Evolutionary conservation across 352 stramenopile genomes (phyloP).

Genomic region (Globisporangium spinosum): DNA sequence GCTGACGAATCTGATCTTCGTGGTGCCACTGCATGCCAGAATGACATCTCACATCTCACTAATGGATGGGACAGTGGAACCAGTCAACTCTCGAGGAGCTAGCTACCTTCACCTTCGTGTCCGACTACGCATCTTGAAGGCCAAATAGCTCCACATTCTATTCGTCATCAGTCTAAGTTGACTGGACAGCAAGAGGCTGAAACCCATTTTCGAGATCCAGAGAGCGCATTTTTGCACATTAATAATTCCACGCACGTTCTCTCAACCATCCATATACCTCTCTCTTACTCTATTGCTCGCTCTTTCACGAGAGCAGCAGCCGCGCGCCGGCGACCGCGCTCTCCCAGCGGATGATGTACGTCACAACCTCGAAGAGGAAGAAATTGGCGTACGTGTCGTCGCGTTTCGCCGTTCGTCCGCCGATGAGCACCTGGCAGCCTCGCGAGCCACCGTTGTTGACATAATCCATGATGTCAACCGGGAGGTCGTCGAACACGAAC

Average conservation of each 20-base stretch:
- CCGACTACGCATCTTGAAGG: too few relatives aligned
- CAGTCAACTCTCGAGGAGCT: not conserved
- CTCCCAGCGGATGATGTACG: constrained; percentile 47
- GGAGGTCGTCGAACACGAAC: constrained; percentile 26
- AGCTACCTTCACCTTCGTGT: not conserved
- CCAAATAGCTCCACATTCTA: too few relatives aligned
- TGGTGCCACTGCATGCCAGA: too few relatives aligned
- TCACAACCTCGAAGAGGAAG: constrained; percentile 49
- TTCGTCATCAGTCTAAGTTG: too few relatives aligned
- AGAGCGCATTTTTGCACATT: not conserved
- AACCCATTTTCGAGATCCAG: too few relatives aligned
- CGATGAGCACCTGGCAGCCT: constrained; percentile 19
- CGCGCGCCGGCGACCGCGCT: constrained; percentile 33
- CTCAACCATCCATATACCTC: not conserved
- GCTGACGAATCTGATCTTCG: too few relatives aligned
- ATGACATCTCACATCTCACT: too few relatives aligned
- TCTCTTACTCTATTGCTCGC: not conserved
- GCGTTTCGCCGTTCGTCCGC: constrained; percentile 35
- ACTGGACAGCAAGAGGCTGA: too few relatives aligned
- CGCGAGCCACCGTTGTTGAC: not conserved
- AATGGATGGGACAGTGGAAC: not conserved
- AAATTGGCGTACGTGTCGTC: constrained; percentile 36
- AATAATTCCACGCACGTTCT: not conserved
- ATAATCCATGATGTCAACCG: not conserved
- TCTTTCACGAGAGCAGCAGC: constrained; percentile 23